Evolutionary conservation across 2,329 filamentous ascomycete species (phyloP).

Genomic region (Talaromyces funiculosus): DNA sequence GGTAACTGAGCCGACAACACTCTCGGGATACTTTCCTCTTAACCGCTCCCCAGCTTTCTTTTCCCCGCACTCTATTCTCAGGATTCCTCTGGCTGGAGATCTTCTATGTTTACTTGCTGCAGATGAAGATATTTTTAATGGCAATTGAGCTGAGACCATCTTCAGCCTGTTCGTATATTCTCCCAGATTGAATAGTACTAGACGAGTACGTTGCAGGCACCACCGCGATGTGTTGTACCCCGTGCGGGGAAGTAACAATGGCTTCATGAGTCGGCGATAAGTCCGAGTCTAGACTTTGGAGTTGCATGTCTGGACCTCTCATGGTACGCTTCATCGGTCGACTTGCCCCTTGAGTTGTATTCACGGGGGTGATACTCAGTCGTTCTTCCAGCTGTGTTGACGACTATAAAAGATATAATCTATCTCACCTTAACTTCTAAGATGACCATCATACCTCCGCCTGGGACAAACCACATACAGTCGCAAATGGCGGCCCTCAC

Average conservation of each 20-base stretch:
- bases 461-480: not conserved
- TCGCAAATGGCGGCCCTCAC: constrained; percentile 4
- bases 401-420: not conserved
- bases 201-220: not conserved
- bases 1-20: not conserved
- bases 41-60: not conserved
- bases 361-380: no score
- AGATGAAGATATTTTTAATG: not conserved
- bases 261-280: not conserved
- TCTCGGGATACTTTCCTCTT: not conserved
- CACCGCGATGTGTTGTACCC: not conserved
- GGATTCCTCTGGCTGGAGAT: not conserved
- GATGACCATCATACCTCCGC: not conserved
- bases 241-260: not conserved
- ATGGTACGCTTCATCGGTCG: not conserved
- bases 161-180: not conserved
- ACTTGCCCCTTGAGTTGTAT: constrained; percentile 1
- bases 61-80: not conserved
- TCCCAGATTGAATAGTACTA: not conserved
- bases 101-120: not conserved
- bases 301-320: not conserved
- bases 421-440: not conserved
- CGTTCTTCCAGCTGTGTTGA: not conserved
- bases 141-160: no score
- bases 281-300: not conserved